These are phyloP conservation scores for Vaccinium vitisidaea DNA, from an alignment of 148 eudicot species.

Conservation along the genomic window DNA sequence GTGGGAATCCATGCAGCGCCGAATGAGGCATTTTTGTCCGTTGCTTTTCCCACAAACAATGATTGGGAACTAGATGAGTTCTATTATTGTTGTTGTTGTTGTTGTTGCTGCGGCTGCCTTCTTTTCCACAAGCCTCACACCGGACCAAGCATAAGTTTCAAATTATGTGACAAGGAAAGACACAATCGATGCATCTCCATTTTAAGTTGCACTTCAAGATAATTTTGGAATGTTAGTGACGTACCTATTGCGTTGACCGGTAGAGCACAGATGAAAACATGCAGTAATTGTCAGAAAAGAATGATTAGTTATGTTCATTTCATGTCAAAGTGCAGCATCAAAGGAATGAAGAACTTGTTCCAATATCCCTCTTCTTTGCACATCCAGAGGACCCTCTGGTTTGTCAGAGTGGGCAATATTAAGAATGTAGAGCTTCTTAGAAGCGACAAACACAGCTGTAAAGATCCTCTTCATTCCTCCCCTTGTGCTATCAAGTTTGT, in stretches of 20 bases:
- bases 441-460: conserved; percentile 78
- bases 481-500: conserved; percentile 77
- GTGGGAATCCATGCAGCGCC: neutral
- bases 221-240: neutral
- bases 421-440: conserved; percentile 74
- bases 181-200: too few relatives aligned
- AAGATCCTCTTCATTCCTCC: conserved; percentile 87
- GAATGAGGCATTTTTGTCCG: neutral
- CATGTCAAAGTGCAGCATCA: conserved; percentile 41
- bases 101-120: too few relatives aligned
- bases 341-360: conserved; percentile 88
- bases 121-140: neutral
- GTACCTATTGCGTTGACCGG: neutral
- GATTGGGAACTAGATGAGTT: too few relatives aligned
- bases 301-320: neutral
- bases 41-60: neutral
- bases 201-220: neutral
- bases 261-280: conserved; percentile 5
- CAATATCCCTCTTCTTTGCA: conserved; percentile 38
- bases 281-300: neutral
- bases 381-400: conserved; percentile 61
- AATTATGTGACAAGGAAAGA: neutral
- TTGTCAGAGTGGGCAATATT: conserved; percentile 81
- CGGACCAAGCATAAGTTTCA: neutral
- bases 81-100: too few relatives aligned